Conservation (phyloP, 169 alveolate species). For the Babesia gibsoni region DNA sequence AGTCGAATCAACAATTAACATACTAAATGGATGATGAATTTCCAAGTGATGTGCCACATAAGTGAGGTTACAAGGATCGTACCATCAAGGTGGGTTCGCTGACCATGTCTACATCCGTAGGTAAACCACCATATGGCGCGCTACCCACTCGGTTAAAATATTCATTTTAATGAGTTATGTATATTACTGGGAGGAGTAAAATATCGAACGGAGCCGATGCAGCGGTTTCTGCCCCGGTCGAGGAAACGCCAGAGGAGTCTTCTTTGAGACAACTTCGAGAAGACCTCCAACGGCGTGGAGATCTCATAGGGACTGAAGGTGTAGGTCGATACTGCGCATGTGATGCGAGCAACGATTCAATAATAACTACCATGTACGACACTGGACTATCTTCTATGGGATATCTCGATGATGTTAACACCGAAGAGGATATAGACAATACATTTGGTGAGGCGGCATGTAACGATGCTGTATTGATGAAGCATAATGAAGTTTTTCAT, state of each 20-base stretch:
- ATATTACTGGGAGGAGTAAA: not conserved
- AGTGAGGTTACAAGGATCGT: no score
- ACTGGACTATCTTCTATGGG: conserved; percentile 24
- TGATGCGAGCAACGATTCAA: not conserved
- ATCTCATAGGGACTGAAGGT: not conserved
- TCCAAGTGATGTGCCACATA: no score
- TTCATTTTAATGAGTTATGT: not conserved
- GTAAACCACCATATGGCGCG: no score
- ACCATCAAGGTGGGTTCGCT: no score
- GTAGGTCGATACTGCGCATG: conserved; percentile 5
- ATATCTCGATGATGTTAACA: no score
- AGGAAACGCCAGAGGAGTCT: not conserved
- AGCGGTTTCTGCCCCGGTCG: not conserved
- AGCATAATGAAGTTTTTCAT: conserved; percentile 28
- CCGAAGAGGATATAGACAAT: not conserved
- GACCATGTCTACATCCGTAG: no score
- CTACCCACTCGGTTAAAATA: no score
- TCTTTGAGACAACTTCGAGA: not conserved
- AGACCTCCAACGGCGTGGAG: not conserved
- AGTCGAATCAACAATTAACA: conserved; percentile 1
- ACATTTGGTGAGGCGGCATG: conserved; percentile 24
- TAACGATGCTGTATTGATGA: conserved; percentile 17
- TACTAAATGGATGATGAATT: not conserved
- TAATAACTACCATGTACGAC: conserved; percentile 21
- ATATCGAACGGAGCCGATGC: not conserved